Base-by-base conservation (phyloP, 1,284 basidiomycete genomes). In the Phellinidium pouzarii region DNA sequence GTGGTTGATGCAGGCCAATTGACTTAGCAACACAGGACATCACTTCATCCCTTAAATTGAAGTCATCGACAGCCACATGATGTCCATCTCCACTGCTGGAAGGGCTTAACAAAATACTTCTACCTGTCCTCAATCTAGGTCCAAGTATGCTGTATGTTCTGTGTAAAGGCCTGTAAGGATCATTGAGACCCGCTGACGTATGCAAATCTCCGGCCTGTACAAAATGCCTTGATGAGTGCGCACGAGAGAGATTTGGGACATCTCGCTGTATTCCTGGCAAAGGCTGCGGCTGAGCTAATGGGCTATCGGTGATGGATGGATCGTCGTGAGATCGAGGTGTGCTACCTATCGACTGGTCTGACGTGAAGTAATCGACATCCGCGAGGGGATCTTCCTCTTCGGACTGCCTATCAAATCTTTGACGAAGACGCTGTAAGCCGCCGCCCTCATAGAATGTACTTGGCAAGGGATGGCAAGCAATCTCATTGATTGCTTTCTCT, bases 11-110 rank as follows among this genome's bases (percentile, higher is more conserved):
- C 9, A 99, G 76, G 2, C 95, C 95, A 53, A 99, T 98, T 3
- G 93, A 96, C 66, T 94, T 95, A 1, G 94, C 94, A 55, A 99
- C 96, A 68, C 92, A 96, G 3, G 88, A 87, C 88, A 99, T 94
- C 29, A 99, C 93, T 58, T 91, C 92, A 59, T 93, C 91, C 41
- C 91, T 83, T 34, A 99, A 78, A 63, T 97, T 91, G 63, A 96
- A 94, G 40, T 87, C 82, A 20, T 81, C 79, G 1, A 65, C 66
- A 12, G 68, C 58, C 29, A 71, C 45, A 46, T 59, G 65, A 27
- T 40, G 48, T 12, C 40, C 45, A 12, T 48, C 46, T 8, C 31
- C 44, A 29, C 27, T 38, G 14, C 19, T 36, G 11, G 29, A 12
- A 25, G 54, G 45, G 22, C 29, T 44, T 3, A 37, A 4, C 14